phyloP scores from a whole-genome alignment of 306 rosid genomes.

The Quercus alba region DNA sequence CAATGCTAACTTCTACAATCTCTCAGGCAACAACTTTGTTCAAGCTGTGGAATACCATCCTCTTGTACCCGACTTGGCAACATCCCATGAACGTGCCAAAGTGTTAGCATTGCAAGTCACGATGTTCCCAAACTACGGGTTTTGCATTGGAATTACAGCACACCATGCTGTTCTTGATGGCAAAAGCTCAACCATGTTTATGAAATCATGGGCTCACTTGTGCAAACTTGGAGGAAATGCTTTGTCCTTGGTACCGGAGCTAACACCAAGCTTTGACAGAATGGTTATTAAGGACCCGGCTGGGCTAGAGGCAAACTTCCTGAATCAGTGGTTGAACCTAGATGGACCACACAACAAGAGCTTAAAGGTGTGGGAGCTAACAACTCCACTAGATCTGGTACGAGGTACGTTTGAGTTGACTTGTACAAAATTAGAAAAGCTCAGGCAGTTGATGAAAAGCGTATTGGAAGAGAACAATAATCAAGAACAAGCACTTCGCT shows the following conservation, averaged over 20 bases:
- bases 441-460: background rate
- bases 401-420: slow-evolving; percentile 15
- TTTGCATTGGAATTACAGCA: slow-evolving; percentile 22
- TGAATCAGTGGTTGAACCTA: background rate
- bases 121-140: slow-evolving; percentile 21
- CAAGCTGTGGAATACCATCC: slow-evolving; percentile 13
- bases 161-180: slow-evolving; percentile 38
- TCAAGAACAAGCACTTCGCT: background rate
- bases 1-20: background rate
- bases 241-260: background rate
- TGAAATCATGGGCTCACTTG: slow-evolving; percentile 22
- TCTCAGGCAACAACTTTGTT: background rate
- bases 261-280: slow-evolving; percentile 2
- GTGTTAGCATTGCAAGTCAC: slow-evolving; percentile 30
- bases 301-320: background rate
- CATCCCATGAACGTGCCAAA: slow-evolving; percentile 8
- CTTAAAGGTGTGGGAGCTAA: background rate
- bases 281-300: background rate
- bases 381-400: background rate
- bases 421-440: background rate
- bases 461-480: background rate
- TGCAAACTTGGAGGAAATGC: slow-evolving; percentile 4
- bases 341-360: slow-evolving; percentile 18
- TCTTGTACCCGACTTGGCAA: slow-evolving; percentile 2
- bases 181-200: slow-evolving; percentile 11